phyloP scores from a whole-genome alignment of 1,139 yeast genomes.

The Yamadazyma conglobata region DNA sequence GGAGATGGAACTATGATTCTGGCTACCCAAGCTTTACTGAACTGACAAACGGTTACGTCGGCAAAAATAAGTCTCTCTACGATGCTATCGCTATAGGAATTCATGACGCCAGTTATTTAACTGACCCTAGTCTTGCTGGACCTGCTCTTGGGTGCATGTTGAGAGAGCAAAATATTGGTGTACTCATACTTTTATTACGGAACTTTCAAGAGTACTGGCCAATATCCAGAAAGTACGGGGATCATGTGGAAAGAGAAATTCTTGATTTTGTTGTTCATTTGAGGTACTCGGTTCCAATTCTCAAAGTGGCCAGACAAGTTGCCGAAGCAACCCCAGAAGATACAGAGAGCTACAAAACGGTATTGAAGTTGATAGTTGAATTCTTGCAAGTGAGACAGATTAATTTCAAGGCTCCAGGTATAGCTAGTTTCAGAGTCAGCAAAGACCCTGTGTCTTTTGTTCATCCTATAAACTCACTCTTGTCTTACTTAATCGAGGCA shows the following conservation, averaged over 20 bases:
- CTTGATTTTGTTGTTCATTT: constrained; percentile 47
- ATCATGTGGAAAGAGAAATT: constrained; percentile 61
- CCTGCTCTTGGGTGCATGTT: constrained; percentile 22
- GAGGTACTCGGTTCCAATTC: constrained; percentile 45
- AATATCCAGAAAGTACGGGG: constrained; percentile 58
- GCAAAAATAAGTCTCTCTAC: constrained; percentile 21
- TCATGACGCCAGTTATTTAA: constrained; percentile 41
- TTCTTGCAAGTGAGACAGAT: constrained; percentile 18
- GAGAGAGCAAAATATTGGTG: constrained; percentile 29
- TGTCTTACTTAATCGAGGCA: constrained; percentile 39
- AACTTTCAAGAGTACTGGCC: constrained; percentile 58
- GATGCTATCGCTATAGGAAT: constrained; percentile 34
- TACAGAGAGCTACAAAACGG: constrained; percentile 17
- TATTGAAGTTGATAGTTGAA: constrained; percentile 21
- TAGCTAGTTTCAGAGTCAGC: constrained; percentile 44
- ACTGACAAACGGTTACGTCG: constrained; percentile 17
- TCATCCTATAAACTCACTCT: constrained; percentile 56
- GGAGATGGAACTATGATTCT: constrained; percentile 23
- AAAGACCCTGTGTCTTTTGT: constrained; percentile 50
- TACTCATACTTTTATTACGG: constrained; percentile 41
- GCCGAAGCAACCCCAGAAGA: constrained; percentile 31
- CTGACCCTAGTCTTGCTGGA: constrained; percentile 30
- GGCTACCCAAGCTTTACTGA: constrained; percentile 32
- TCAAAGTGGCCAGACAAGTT: constrained; percentile 42
- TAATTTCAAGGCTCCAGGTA: constrained; percentile 31